A percentile compares a stretch with the other conserved stretches of the same genome.
phyloP scores from a whole-genome alignment of 2,329 filamentous ascomycete genomes.

The Aaosphaeria pasadenensis region DNA sequence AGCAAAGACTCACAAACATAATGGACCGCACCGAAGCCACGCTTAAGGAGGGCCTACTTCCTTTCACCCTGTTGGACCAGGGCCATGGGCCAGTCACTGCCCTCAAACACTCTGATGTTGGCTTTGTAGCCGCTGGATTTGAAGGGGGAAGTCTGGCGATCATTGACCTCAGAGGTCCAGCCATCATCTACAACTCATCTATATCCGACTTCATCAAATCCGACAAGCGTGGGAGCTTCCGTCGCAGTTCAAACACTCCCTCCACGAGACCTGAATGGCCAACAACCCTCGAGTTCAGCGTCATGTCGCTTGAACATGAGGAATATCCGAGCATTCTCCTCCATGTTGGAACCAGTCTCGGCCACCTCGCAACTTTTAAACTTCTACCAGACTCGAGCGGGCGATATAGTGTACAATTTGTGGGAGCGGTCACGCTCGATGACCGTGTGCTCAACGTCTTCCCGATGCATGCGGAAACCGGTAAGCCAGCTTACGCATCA shows the following conservation, averaged over 20 bases:
- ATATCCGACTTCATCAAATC: conserved; percentile 71
- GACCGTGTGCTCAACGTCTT: conserved; percentile 70
- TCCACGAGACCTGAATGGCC: conserved; percentile 65
- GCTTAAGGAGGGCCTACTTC: conserved; percentile 77
- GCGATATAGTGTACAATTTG: conserved; percentile 69
- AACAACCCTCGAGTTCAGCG: conserved; percentile 82
- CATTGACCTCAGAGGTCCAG: conserved; percentile 83
- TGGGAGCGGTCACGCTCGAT: conserved; percentile 65
- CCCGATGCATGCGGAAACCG: conserved; percentile 76
- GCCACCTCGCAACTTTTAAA: conserved; percentile 86
- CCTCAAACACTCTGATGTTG: conserved; percentile 83
- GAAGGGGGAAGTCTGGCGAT: conserved; percentile 77
- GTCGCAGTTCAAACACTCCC: conserved; percentile 50
- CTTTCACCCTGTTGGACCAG: conserved; percentile 78
- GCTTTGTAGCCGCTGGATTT: conserved; percentile 85
- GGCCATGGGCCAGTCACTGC: conserved; percentile 77
- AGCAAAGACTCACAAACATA: conserved; percentile 66
- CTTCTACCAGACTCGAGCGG: conserved; percentile 69
- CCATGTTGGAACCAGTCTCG: conserved; percentile 84
- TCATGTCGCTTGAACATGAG: conserved; percentile 87
- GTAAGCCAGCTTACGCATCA: conserved; percentile 71
- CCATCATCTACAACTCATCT: conserved; percentile 73
- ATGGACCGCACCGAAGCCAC: conserved; percentile 66
- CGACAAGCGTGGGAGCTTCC: conserved; percentile 74
- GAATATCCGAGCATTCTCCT: conserved; percentile 91